phyloP scores from a whole-genome alignment of 495 filamentous ascomycete genomes.

The Annulohypoxylon stygium region DNA sequence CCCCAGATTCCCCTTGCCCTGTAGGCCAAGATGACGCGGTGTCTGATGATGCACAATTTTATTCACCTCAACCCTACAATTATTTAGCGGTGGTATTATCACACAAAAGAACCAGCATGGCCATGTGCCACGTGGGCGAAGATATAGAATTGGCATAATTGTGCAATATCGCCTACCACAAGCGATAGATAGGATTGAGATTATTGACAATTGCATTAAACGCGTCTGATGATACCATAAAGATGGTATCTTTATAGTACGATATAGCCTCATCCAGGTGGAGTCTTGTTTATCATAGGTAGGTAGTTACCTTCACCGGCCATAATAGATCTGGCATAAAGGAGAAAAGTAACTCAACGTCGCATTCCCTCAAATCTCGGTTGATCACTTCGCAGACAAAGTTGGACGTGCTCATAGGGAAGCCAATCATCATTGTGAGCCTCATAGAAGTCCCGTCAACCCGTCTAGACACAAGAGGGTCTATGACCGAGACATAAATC shows the following conservation, averaged over 20 bases:
- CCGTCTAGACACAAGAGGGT: not conserved
- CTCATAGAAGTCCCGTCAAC: not conserved
- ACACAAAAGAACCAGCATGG: not conserved
- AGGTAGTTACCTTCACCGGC: not conserved
- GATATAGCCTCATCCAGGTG: not conserved
- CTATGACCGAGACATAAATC: not conserved
- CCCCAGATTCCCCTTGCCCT: slow-evolving; percentile 9
- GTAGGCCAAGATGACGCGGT: not conserved
- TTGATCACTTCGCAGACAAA: not conserved
- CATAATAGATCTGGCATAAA: not conserved
- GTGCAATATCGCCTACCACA: not conserved
- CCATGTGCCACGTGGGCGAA: not conserved
- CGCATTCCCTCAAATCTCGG: not conserved
- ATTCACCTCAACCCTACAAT: not conserved
- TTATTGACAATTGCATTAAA: not conserved
- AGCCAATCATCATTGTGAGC: not conserved
- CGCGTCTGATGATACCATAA: not conserved
- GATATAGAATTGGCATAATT: not conserved
- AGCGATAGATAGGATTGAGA: not conserved
- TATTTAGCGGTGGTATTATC: not conserved
- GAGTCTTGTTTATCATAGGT: not conserved
- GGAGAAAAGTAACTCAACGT: not conserved
- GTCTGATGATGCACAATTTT: not conserved
- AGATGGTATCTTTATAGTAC: not conserved
- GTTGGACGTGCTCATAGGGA: not conserved